phyloP scores from a whole-genome alignment of 148 eudicot genomes.

The Rhododendron williamsianum region DNA sequence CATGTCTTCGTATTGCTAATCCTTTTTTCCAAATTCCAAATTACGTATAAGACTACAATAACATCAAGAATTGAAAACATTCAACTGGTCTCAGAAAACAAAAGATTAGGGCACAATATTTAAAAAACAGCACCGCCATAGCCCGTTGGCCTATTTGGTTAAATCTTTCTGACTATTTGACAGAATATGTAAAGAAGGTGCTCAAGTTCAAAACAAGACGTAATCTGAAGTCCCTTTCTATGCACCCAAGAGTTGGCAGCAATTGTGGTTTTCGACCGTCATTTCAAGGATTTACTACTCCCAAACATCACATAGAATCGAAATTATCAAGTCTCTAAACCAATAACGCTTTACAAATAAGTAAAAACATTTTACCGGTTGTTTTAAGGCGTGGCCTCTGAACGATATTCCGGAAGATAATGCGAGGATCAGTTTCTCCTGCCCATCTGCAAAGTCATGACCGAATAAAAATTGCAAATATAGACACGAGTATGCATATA shows the following conservation, averaged over 20 bases:
- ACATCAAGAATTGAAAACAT: background rate
- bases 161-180: background rate
- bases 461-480: background rate
- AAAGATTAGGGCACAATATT: background rate
- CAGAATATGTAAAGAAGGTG: background rate
- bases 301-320: background rate
- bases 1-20: background rate
- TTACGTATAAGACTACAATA: background rate
- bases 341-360: background rate
- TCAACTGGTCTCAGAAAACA: background rate
- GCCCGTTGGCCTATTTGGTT: background rate
- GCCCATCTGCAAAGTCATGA: constrained; percentile 65
- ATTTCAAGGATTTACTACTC: background rate
- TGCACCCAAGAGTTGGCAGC: background rate
- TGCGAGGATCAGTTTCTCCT: constrained; percentile 85
- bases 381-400: constrained; percentile 95
- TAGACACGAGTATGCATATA: background rate
- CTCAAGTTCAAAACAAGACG: background rate
- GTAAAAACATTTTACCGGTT: constrained; percentile 43
- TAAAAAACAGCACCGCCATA: background rate
- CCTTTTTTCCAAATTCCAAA: background rate
- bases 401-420: constrained; percentile 87
- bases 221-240: background rate
- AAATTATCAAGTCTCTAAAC: background rate
- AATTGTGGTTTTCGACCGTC: background rate